Conservation (phyloP, 2,329 filamentous ascomycete species). For the Penicillium italicum region DNA sequence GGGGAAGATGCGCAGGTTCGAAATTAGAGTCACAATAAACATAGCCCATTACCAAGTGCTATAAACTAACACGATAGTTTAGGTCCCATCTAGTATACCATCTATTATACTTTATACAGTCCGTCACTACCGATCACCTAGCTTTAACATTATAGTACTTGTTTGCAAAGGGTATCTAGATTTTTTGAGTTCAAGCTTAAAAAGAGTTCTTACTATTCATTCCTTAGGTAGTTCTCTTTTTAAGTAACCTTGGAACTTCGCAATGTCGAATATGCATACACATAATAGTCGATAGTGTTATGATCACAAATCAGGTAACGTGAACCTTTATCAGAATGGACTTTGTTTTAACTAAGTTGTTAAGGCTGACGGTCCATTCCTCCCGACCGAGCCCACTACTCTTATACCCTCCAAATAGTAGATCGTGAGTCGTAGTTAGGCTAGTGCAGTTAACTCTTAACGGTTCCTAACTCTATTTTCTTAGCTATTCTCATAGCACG, state of each 20-base stretch:
- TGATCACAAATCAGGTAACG: background rate
- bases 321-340: conserved; percentile 12
- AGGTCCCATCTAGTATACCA: no score
- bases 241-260: background rate
- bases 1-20: background rate
- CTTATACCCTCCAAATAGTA: conserved; percentile 37
- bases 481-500: conserved; percentile 72
- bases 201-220: background rate
- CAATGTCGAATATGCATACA: background rate
- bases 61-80: no score
- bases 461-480: conserved; percentile 61
- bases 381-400: conserved; percentile 15
- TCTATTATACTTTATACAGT: no score
- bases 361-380: conserved; percentile 10
- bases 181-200: background rate
- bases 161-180: background rate
- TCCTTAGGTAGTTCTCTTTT: background rate
- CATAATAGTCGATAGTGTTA: background rate
- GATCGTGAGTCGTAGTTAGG: conserved; percentile 57
- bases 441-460: conserved; percentile 62
- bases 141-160: background rate
- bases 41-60: no score
- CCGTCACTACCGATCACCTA: background rate
- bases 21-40: background rate
- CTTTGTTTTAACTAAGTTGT: conserved; percentile 16